Evolutionary conservation across 2,329 filamentous ascomycete genomes (phyloP).

Genomic region (Ophiostoma triangulosporum): DNA sequence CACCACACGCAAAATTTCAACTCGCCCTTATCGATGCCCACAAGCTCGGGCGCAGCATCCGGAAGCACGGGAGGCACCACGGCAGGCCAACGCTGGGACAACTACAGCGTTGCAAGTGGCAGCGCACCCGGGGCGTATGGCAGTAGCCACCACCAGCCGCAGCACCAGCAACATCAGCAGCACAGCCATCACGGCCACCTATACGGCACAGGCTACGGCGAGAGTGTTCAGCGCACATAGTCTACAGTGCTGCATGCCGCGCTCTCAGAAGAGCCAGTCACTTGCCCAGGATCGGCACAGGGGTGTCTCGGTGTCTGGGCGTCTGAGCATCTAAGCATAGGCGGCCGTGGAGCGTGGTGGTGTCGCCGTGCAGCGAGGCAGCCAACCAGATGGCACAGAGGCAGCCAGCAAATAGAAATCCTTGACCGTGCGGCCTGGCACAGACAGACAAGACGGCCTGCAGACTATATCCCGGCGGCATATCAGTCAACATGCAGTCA

Average conservation of each 20-base stretch:
- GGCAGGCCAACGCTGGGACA: conserved; percentile 11
- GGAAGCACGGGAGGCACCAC: not conserved
- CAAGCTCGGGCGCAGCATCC: not conserved
- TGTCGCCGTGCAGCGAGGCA: not conserved
- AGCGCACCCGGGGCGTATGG: conserved; percentile 1
- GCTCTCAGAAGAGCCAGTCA: not conserved
- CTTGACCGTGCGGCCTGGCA: not conserved
- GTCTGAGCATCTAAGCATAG: no score
- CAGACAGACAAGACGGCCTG: not conserved
- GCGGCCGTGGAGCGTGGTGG: not conserved
- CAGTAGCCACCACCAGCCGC: conserved; percentile 9
- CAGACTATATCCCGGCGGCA: not conserved
- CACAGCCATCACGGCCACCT: conserved; percentile 11
- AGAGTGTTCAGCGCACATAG: conserved; percentile 12
- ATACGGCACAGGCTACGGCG: conserved; percentile 13
- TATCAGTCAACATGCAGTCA: not conserved
- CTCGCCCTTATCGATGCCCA: conserved; percentile 11
- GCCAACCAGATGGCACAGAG: not conserved
- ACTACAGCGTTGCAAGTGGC: conserved; percentile 9
- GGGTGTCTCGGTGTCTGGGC: no score
- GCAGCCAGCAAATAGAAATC: not conserved
- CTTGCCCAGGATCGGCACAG: not conserved
- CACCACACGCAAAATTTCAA: conserved; percentile 12
- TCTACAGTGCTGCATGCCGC: no score
- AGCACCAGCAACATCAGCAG: conserved; percentile 9